phyloP scores from a whole-genome alignment of 2,329 filamentous ascomycete genomes.

The Tolypocladium ophioglossoides region DNA sequence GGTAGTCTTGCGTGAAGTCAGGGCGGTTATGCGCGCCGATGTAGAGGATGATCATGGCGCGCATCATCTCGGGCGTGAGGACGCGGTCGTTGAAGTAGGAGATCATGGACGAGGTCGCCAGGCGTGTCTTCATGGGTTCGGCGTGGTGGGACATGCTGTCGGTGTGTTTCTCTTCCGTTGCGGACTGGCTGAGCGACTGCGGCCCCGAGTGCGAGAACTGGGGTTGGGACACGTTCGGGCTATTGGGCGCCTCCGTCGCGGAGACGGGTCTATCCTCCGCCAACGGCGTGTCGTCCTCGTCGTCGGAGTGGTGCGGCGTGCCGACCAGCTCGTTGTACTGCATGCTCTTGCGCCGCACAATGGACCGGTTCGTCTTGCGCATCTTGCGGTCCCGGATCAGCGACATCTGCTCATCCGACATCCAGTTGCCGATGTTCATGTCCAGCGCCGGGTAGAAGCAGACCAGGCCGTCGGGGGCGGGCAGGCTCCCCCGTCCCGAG shows the following conservation, averaged over 20 bases:
- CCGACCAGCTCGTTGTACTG: constrained; percentile 79
- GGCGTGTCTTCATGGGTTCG: constrained; percentile 62
- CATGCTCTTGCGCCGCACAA: constrained; percentile 75
- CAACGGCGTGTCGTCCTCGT: constrained; percentile 46
- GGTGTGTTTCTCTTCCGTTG: constrained; percentile 6
- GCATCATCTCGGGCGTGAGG: constrained; percentile 95
- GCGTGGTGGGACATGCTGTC: constrained; percentile 38
- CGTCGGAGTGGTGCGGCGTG: constrained; percentile 72
- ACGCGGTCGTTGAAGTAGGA: constrained; percentile 97
- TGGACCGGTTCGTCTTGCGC: constrained; percentile 65
- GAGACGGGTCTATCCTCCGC: constrained; percentile 7
- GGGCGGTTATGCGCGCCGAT: constrained; percentile 88
- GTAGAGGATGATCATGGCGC: constrained; percentile 97
- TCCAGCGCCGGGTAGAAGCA: constrained; percentile 85
- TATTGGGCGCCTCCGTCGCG: constrained; percentile 9
- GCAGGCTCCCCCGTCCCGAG: constrained; percentile 41
- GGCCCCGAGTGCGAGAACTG: constrained; percentile 41
- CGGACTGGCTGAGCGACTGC: constrained; percentile 13
- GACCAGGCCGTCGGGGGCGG: constrained; percentile 68
- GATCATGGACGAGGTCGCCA: constrained; percentile 94
- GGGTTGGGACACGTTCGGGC: constrained; percentile 25
- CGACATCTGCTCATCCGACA: constrained; percentile 96
- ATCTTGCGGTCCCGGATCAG: constrained; percentile 76
- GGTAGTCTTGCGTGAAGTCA: constrained; percentile 83
- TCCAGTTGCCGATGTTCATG: constrained; percentile 98